Evolutionary conservation across 257 asterid species (phyloP).

Genomic region (Avicennia marina): DNA sequence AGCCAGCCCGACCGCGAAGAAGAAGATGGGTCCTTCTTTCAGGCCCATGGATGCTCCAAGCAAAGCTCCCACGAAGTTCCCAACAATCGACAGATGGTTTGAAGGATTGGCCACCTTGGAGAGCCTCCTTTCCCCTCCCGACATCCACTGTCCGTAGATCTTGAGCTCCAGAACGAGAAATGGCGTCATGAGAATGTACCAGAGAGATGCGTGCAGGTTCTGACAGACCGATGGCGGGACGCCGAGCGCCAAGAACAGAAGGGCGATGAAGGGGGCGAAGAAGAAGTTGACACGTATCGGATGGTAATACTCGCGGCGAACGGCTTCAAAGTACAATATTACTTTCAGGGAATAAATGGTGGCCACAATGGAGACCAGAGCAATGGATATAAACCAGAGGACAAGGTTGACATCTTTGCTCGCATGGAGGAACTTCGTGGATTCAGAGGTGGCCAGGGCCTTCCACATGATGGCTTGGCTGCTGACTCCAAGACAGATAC

Average conservation of each 20-base stretch:
- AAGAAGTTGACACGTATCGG: conserved; percentile 90
- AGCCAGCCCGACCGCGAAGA: conserved; percentile 90
- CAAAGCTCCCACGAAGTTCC: conserved; percentile 86
- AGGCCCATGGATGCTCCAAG: conserved; percentile 90
- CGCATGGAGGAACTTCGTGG: conserved; percentile 56
- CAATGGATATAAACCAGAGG: conserved; percentile 61
- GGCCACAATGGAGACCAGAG: conserved; percentile 36
- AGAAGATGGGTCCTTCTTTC: conserved; percentile 81
- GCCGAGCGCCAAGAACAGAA: conserved; percentile 63
- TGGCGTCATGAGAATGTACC: conserved; percentile 85
- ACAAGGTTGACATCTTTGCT: conserved; percentile 44
- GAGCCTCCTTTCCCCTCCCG: conserved; percentile 80
- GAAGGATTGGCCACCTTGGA: conserved; percentile 94
- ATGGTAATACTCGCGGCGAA: conserved; percentile 89
- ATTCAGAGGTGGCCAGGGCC: conserved; percentile 47
- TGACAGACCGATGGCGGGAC: conserved; percentile 46
- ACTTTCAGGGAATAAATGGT: conserved; percentile 49
- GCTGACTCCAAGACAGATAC: conserved; percentile 84
- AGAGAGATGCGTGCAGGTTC: conserved; percentile 33
- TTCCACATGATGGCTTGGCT: conserved; percentile 99
- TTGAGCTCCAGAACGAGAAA: conserved; percentile 62
- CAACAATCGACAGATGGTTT: conserved; percentile 69
- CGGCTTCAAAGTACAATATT: conserved; percentile 86
- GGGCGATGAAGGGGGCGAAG: conserved; percentile 84
- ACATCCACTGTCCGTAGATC: conserved; percentile 97